Conservation (phyloP, 2,329 filamentous ascomycete species). For the Aspergillus eucalypticola region DNA sequence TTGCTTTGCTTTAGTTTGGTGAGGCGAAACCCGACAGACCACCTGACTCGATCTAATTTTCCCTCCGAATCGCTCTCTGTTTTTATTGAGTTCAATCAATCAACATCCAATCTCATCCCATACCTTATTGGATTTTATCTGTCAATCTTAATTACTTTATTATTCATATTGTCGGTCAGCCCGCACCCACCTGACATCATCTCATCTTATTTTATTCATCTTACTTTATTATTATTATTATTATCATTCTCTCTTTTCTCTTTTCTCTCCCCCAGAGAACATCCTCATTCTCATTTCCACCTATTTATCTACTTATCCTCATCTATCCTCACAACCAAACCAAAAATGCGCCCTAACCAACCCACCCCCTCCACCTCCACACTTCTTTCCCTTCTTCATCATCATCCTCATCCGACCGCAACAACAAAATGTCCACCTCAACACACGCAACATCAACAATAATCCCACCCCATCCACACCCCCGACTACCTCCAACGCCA, state of each 20-base stretch:
- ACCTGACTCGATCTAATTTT: too few species aligned
- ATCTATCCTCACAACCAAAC: neutral
- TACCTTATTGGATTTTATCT: neutral
- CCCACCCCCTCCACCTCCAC: conserved; percentile 29
- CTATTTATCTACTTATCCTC: neutral
- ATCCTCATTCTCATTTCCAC: neutral
- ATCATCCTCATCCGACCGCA: conserved; percentile 13
- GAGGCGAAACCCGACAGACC: neutral
- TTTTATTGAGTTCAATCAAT: too few species aligned
- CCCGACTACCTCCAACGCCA: too few species aligned
- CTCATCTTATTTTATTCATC: too few species aligned
- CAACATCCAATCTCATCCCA: too few species aligned
- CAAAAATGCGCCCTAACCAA: conserved; percentile 26
- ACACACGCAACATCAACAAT: conserved; percentile 10
- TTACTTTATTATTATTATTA: too few species aligned
- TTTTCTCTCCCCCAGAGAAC: neutral
- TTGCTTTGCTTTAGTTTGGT: neutral
- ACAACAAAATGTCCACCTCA: conserved; percentile 20
- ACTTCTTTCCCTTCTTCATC: conserved; percentile 32
- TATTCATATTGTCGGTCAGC: too few species aligned
- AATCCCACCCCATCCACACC: too few species aligned
- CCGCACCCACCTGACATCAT: too few species aligned
- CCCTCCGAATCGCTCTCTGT: too few species aligned
- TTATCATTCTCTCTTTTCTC: too few species aligned
- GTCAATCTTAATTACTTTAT: too few species aligned